phyloP scores from a whole-genome alignment of 2,329 filamentous ascomycete genomes.

The Alternaria postmessia region DNA sequence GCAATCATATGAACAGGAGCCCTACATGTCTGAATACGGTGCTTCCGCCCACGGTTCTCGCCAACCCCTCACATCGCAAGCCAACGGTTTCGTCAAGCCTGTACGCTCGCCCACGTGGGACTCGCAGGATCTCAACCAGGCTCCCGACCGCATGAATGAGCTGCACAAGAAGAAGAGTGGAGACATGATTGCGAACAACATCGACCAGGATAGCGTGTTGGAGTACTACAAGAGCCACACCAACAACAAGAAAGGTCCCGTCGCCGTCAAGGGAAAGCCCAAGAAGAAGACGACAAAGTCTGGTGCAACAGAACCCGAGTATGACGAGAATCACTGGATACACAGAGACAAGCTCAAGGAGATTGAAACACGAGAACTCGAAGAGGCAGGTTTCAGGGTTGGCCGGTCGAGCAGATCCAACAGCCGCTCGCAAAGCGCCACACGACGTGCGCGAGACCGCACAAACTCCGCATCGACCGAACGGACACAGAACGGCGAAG shows the following conservation, averaged over 20 bases:
- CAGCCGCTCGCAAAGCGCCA: slow-evolving; percentile 47
- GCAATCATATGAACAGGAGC: slow-evolving; percentile 39
- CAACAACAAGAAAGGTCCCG: slow-evolving; percentile 26
- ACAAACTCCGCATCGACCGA: slow-evolving; percentile 45
- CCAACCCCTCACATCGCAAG: slow-evolving; percentile 45
- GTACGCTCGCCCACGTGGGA: slow-evolving; percentile 43
- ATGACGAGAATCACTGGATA: slow-evolving; percentile 79
- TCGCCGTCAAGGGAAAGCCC: slow-evolving; percentile 28
- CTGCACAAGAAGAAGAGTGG: slow-evolving; percentile 53
- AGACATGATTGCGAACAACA: slow-evolving; percentile 53
- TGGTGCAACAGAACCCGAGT: slow-evolving; percentile 31
- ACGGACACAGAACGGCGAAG: slow-evolving; percentile 33
- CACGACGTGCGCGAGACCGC: slow-evolving; percentile 37
- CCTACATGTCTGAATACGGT: slow-evolving; percentile 48
- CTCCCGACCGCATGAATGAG: slow-evolving; percentile 46
- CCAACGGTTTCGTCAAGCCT: slow-evolving; percentile 45
- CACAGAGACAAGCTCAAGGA: slow-evolving; percentile 83
- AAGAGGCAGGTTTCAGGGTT: slow-evolving; percentile 75
- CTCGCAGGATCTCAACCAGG: slow-evolving; percentile 37
- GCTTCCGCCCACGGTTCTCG: slow-evolving; percentile 38
- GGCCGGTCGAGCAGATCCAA: slow-evolving; percentile 53
- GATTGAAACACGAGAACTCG: slow-evolving; percentile 82
- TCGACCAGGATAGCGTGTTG: slow-evolving; percentile 57
- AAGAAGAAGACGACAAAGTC: slow-evolving; percentile 41
- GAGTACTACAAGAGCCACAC: slow-evolving; percentile 53